Conservation (phyloP, 768 basidiomycete species). For the Boletus fagicola region DNA sequence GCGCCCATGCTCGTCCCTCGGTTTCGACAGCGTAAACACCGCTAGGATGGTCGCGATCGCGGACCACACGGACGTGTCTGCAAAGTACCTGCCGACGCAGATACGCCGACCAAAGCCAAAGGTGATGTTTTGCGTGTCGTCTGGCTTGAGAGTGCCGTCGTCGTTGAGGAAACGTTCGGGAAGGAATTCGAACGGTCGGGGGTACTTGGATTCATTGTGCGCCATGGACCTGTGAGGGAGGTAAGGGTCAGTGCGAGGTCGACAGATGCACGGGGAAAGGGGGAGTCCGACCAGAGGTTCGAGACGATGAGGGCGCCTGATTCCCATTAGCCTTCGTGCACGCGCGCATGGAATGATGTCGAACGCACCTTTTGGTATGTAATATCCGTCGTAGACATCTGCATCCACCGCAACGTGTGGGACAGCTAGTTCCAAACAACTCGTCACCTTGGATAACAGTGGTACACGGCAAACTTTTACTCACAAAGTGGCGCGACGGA, state of each 20-base stretch:
- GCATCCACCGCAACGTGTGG: constrained; percentile 35
- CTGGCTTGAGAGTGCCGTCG: constrained; percentile 13
- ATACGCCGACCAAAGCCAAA: constrained; percentile 30
- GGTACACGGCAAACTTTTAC: not conserved
- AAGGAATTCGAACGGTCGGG: constrained; percentile 35
- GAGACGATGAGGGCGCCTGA: constrained; percentile 9
- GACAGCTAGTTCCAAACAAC: constrained; percentile 14
- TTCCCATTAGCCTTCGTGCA: not conserved
- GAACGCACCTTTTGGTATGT: constrained; percentile 43
- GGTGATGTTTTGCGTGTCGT: constrained; percentile 10
- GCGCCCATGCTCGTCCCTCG: constrained; percentile 6
- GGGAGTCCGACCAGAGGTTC: constrained; percentile 9
- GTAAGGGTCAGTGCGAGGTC: not conserved
- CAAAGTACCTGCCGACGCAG: constrained; percentile 24
- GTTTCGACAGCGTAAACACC: constrained; percentile 8
- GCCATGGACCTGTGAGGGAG: constrained; percentile 13
- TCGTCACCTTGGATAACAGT: not conserved
- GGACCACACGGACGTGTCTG: constrained; percentile 20
- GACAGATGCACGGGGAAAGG: not conserved
- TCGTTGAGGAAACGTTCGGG: constrained; percentile 40
- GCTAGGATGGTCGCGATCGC: constrained; percentile 15
- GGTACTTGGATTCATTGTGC: constrained; percentile 31
- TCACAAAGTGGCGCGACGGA: constrained; percentile 13
- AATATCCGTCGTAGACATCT: constrained; percentile 43
- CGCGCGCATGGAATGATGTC: not conserved